A percentile compares a stretch with the other conserved stretches of the same genome.
Evolutionary conservation across 2,329 filamentous ascomycete species (phyloP).

Genomic region (Aspergillus aculeatinus): DNA sequence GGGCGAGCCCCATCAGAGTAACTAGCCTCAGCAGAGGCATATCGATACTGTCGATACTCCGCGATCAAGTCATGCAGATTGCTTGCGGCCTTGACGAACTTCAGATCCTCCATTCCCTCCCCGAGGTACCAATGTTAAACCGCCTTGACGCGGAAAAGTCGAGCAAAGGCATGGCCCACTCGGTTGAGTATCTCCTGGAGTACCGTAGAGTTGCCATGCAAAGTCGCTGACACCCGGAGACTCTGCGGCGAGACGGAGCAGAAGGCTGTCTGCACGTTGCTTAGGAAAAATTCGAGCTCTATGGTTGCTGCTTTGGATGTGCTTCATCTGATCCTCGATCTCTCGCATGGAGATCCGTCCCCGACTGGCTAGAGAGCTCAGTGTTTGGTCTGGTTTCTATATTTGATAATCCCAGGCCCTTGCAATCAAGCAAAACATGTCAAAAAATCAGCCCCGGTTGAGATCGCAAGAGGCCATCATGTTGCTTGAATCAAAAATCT

Average conservation of each 20-base stretch:
- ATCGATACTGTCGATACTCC: conserved; percentile 99
- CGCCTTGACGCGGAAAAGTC: conserved; percentile 99
- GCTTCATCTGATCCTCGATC: conserved; percentile 99
- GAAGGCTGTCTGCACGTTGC: conserved; percentile 99
- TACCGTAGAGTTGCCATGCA: conserved; percentile 98
- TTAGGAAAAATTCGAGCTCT: conserved; percentile 99
- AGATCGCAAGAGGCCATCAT: conserved; percentile 99
- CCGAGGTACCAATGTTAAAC: conserved; percentile 99
- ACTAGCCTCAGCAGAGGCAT: conserved; percentile 79
- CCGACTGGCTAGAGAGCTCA: conserved; percentile 57
- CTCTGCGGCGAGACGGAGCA: conserved; percentile 98
- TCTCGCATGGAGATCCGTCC: conserved; percentile 99
- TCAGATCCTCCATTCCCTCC: conserved; percentile 99
- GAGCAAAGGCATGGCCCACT: conserved; percentile 98
- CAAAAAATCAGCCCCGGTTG: conserved; percentile 99
- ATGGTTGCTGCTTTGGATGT: conserved; percentile 99
- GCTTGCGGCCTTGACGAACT: conserved; percentile 99
- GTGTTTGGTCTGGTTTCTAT: not conserved
- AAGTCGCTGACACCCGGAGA: conserved; percentile 98
- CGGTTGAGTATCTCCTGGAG: conserved; percentile 99
- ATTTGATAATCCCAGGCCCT: conserved; percentile 35
- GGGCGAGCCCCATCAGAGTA: not conserved
- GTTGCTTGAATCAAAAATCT: conserved; percentile 99
- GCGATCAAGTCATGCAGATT: conserved; percentile 99
- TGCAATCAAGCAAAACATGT: conserved; percentile 98